Evolutionary conservation across 1,284 basidiomycete genomes (phyloP), one percentile per base, ranked within the genome.

Genomic region (Apiotrichum gamsii): DNA sequence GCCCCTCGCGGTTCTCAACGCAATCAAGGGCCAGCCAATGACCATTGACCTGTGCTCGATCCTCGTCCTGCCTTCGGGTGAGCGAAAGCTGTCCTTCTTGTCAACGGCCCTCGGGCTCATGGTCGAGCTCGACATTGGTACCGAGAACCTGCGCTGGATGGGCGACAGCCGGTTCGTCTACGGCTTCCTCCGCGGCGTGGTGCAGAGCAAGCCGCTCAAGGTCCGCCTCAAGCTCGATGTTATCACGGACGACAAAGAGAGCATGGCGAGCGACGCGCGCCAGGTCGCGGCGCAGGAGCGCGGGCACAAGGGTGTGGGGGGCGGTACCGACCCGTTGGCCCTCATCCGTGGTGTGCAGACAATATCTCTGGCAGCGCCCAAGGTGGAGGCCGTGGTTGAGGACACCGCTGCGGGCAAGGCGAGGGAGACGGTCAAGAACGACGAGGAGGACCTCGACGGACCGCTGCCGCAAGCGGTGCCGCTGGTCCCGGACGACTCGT

Each of bases 91-190:
- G 61, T 88, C 87, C 9, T 96, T 91, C 77, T 82, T 97, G 76
- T 84, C 87, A 0, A 84, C 89, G 67, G 82, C 87, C 0, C 70
- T 91, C 16, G 94, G 94, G 0, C 76, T 98, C 28, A 88, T 95
- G 82, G 90, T 93, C 9, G 91, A 97, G 60, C 61, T 93, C 23
- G 90, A 94, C 67, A 61, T 74, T 72, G 78, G 88, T 15, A 96
- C 91, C 0, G 91, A 96, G 50, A 74, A 87, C 60, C 69, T 93
- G 37, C 81, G 94, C 3, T 95, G 89, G 82, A 83, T 98, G 80
- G 94, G 94, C n/a, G 87, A 90, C 65, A 76, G 80, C 8, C 83
- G 94, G 2, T 98, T 97, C 72, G 65, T 87, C n/a, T 75, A 83
- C 43, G 91, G 93, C 4, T 85, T 84, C 65, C 62, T 96, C 2